Percentiles rank a stretch among this genome's conserved stretches.
These are phyloP conservation scores for Fragosphaeria purpurea DNA, from an alignment of 2,329 filamentous ascomycete genomes.

Conservation along the genomic window DNA sequence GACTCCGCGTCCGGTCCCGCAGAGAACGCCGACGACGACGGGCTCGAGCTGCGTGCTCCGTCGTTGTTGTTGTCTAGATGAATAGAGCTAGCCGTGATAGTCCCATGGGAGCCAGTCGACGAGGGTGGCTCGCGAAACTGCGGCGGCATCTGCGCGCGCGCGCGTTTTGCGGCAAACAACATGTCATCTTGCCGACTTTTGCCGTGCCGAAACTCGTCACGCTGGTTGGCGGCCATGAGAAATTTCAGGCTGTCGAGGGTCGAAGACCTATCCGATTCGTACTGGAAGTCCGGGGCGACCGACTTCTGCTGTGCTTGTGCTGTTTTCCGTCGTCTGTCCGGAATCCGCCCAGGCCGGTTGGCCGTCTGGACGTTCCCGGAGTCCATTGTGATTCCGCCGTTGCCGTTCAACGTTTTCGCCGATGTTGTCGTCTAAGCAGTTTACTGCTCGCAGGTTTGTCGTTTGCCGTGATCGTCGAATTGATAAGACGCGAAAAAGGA, in stretches of 20 bases:
- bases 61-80: conserved; percentile 1
- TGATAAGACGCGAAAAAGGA: no score
- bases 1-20: conserved; percentile 14
- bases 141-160: conserved; percentile 11
- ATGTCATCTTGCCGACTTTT: conserved; percentile 2
- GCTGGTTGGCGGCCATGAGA: conserved; percentile 12
- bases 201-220: conserved; percentile 27
- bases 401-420: no score
- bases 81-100: conserved; percentile 13
- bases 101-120: conserved; percentile 16
- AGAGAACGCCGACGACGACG: conserved; percentile 9
- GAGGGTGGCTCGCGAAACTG: conserved; percentile 15
- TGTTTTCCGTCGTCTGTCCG: neutral
- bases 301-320: neutral
- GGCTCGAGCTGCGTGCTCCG: conserved; percentile 2
- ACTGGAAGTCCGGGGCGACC: conserved; percentile 4
- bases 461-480: no score
- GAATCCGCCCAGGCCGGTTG: conserved; percentile 2
- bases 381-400: conserved; percentile 1
- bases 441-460: no score
- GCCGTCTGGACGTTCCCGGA: conserved; percentile 4
- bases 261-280: conserved; percentile 13
- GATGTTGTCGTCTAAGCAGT: no score
- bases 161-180: conserved; percentile 10
- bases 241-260: conserved; percentile 14